Percentiles rank a stretch among this genome's conserved stretches.
These are phyloP conservation scores for Mycosphaerella arachidis DNA, from an alignment of 2,329 filamentous ascomycete genomes.

Conservation along the genomic window DNA sequence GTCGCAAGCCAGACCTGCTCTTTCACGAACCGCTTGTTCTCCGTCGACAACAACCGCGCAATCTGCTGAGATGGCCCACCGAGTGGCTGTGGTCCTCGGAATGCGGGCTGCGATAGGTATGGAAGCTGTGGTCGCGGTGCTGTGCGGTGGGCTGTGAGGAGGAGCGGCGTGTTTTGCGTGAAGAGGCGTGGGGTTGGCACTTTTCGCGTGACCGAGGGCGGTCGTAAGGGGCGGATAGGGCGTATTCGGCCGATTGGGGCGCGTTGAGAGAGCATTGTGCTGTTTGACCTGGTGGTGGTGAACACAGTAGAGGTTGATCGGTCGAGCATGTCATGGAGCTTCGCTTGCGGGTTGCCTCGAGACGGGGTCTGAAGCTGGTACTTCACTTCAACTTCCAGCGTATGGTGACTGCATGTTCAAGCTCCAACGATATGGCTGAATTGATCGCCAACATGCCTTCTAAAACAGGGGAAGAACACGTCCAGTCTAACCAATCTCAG, in stretches of 20 bases:
- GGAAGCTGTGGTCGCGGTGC: constrained; percentile 57
- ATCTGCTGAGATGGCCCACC: constrained; percentile 39
- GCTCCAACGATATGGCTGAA: too few relatives aligned
- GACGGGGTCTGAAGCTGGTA: too few relatives aligned
- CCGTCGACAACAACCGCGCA: constrained; percentile 73
- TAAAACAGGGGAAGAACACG: too few relatives aligned
- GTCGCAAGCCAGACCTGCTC: constrained; percentile 65
- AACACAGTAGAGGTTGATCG: neutral
- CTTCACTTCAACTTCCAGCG: too few relatives aligned
- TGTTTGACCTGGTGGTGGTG: constrained; percentile 1
- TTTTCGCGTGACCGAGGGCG: constrained; percentile 11
- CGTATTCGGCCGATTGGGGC: constrained; percentile 19
- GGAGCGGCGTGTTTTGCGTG: constrained; percentile 53
- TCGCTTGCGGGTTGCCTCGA: too few relatives aligned
- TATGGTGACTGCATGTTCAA: too few relatives aligned
- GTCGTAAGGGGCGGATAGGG: constrained; percentile 25
- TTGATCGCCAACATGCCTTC: too few relatives aligned
- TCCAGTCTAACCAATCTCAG: too few relatives aligned
- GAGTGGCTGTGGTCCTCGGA: constrained; percentile 14
- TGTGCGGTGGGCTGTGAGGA: constrained; percentile 44
- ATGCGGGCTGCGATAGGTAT: constrained; percentile 57
- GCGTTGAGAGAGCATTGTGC: constrained; percentile 21
- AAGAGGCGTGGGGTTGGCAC: constrained; percentile 46
- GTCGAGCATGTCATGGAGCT: too few relatives aligned
- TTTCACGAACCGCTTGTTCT: constrained; percentile 65